These are phyloP conservation scores for Penstemon newberryi DNA, from an alignment of 257 asterid genomes.

Conservation along the genomic window DNA sequence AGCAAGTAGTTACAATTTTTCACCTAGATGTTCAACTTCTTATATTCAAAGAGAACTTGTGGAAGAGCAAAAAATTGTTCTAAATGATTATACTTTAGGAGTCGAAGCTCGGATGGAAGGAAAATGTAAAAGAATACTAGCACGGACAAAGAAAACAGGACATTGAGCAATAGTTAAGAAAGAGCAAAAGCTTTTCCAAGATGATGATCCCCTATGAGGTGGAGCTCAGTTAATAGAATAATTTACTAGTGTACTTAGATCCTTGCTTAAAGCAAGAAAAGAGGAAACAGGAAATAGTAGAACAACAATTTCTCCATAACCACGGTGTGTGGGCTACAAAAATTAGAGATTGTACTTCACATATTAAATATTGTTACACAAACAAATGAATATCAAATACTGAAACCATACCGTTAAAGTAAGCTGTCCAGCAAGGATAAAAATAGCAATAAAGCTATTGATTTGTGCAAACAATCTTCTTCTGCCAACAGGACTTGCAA, in stretches of 20 bases:
- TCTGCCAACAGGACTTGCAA: constrained; percentile 74
- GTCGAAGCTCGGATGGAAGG: not conserved
- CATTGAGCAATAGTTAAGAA: no score
- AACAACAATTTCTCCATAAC: not conserved
- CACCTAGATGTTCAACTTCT: not conserved
- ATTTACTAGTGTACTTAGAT: not conserved
- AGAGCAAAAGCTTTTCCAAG: no score
- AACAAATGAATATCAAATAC: not conserved
- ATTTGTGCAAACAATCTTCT: constrained; percentile 86
- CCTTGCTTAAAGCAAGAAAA: not conserved
- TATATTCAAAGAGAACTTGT: not conserved
- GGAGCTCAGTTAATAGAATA: no score
- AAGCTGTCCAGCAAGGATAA: constrained; percentile 93
- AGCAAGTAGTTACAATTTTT: not conserved
- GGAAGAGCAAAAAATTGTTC: not conserved
- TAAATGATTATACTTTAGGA: constrained; percentile 4
- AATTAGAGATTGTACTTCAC: no score
- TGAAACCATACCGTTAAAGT: constrained; percentile 69
- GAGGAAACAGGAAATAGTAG: constrained; percentile 8
- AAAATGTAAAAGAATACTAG: not conserved
- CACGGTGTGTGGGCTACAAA: no score
- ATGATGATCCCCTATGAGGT: no score
- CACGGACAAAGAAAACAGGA: no score
- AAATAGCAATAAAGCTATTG: constrained; percentile 93
- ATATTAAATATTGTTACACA: not conserved